Evolutionary conservation across 257 asterid genomes (phyloP).

Genomic region (Scutellaria baicalensis): DNA sequence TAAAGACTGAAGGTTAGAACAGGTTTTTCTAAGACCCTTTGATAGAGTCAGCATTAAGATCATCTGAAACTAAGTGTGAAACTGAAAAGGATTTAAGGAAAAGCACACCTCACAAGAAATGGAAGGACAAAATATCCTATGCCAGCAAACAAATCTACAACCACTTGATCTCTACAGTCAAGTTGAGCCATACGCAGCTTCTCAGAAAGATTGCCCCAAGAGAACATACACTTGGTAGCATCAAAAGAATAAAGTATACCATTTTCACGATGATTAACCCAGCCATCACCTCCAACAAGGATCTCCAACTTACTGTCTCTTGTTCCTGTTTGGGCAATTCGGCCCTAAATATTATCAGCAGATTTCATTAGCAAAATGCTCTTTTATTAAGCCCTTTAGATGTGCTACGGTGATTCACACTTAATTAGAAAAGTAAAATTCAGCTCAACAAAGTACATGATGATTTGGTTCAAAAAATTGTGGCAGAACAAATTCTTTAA

Average conservation of each 20-base stretch:
- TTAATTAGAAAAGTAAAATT: slow-evolving; percentile 1
- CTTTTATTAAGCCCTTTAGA: slow-evolving; percentile 4
- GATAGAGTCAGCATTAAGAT: neutral
- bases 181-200: slow-evolving; percentile 76
- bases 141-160: slow-evolving; percentile 93
- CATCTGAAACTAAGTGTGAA: neutral
- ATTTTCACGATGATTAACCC: slow-evolving; percentile 97
- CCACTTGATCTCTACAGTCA: slow-evolving; percentile 74
- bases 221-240: slow-evolving; percentile 93
- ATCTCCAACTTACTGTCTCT: slow-evolving; percentile 94
- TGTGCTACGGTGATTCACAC: neutral
- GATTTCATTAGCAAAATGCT: slow-evolving; percentile 14
- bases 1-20: neutral
- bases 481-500: slow-evolving; percentile 2
- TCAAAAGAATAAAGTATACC: slow-evolving; percentile 85
- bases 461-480: neutral
- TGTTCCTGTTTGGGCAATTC: slow-evolving; percentile 71
- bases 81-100: neutral
- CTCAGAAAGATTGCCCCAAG: slow-evolving; percentile 99
- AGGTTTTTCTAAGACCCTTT: neutral
- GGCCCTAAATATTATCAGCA: slow-evolving; percentile 47
- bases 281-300: slow-evolving; percentile 82
- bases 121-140: slow-evolving; percentile 95
- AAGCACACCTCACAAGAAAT: slow-evolving; percentile 70
- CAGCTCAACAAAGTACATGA: neutral